A percentile compares a stretch with the other conserved stretches of the same genome.
Conservation (phyloP, 441 rosid species). For the Syzygium malaccense region DNA sequence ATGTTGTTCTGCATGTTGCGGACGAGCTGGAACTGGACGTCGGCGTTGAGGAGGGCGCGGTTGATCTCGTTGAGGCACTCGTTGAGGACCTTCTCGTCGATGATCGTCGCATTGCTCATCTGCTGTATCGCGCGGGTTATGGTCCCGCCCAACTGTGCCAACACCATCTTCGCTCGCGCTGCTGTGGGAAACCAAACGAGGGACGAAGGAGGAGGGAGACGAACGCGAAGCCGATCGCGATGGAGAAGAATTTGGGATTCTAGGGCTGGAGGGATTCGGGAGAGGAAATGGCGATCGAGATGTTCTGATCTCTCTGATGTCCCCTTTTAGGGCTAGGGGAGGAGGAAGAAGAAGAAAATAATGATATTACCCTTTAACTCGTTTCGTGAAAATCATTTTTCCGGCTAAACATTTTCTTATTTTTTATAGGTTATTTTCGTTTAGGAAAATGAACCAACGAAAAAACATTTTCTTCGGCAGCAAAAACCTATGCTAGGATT, state of each 20-base stretch:
- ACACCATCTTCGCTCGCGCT: conserved; percentile 53
- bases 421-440: too few species aligned
- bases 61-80: too few species aligned
- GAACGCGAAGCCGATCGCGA: background rate
- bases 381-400: too few species aligned
- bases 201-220: background rate
- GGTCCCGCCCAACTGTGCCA: conserved; percentile 87
- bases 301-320: background rate
- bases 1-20: conserved; percentile 83
- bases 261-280: background rate
- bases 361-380: too few species aligned
- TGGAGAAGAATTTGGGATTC: background rate
- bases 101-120: too few species aligned
- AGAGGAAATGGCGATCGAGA: background rate
- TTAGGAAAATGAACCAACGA: too few species aligned
- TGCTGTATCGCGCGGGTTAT: too few species aligned
- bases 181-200: background rate
- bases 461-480: too few species aligned
- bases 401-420: too few species aligned
- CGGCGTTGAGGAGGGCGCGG: too few species aligned
- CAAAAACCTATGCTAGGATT: too few species aligned
- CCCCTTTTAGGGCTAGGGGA: background rate
- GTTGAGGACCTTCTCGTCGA: too few species aligned
- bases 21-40: conserved; percentile 88
- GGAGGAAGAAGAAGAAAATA: background rate